Base-by-base conservation (phyloP, 805 yeast genomes). In the Candida suzukii region DNA sequence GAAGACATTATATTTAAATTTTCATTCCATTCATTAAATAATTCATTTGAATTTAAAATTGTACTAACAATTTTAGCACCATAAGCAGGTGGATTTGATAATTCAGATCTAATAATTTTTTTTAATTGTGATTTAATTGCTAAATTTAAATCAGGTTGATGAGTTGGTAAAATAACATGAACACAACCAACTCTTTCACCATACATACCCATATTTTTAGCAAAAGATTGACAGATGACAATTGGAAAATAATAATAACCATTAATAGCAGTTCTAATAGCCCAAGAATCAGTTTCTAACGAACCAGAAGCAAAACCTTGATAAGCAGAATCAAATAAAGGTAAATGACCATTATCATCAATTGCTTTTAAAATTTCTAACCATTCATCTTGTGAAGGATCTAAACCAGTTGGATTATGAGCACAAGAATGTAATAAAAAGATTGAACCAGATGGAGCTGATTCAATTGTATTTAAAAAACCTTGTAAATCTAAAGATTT, bases 161-260 rank as follows among this genome's bases (percentile, higher is more conserved):
- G 54, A 29, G 64, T 63, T 28, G 78, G 74, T 21, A 80, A 60
- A 11, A 87, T 76, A 20, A 90, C 60, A 58, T 90, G 96, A 62
- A 91, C 75, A 21, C 93, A 95, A 47, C 99, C 99, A 27, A 83
- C 88, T 70, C 99, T 83, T 71, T 91, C 98, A 63, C 98, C 98
- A 60, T 91, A 91, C 79, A 91, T 82, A 50, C 98, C 98, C 57
- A 85, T 85, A 67, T 93, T 91, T 65, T 91, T 91, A 42, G 98
- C 96, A 64, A 91, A 91, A 10, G 96, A 88, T 71, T 91, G 99
- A 66, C 96, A 88, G 43, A 91, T 74, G 26, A 87, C 56, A 41
- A 85, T 63, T 43, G 91, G 90, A 48, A 71, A 60, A 30, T 70
- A 66, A 42, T 67, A 68, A 17, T 65, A 61, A 38, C 55, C 55